phyloP scores from a whole-genome alignment of 2,329 filamentous ascomycete genomes.

The Pestalotiopsis sp. region DNA sequence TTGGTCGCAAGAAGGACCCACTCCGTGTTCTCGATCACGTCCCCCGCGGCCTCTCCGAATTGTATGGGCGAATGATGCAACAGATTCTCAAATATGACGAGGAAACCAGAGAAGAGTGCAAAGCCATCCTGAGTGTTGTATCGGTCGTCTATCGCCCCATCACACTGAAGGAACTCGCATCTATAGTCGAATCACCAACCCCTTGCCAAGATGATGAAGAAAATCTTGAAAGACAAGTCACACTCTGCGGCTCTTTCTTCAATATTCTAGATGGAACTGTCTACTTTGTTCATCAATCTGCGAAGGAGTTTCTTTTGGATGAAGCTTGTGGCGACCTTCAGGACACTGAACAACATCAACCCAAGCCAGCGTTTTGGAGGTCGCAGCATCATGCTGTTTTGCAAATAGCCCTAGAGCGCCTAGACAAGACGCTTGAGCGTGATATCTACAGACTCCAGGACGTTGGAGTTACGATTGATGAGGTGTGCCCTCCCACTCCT shows the following conservation, averaged over 20 bases:
- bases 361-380: no score
- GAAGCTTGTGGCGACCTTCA: slow-evolving; percentile 28
- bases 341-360: slow-evolving; percentile 16
- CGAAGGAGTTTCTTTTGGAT: slow-evolving; percentile 41
- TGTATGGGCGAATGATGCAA: slow-evolving; percentile 42
- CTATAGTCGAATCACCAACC: slow-evolving; percentile 14
- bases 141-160: slow-evolving; percentile 38
- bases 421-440: slow-evolving; percentile 31
- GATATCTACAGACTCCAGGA: slow-evolving; percentile 36
- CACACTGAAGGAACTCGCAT: slow-evolving; percentile 33
- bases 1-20: slow-evolving; percentile 2
- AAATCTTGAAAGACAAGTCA: slow-evolving; percentile 31
- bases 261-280: slow-evolving; percentile 31
- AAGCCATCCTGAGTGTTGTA: slow-evolving; percentile 33
- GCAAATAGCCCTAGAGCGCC: slow-evolving; percentile 33
- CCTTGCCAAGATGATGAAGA: slow-evolving; percentile 13
- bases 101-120: slow-evolving; percentile 31
- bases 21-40: slow-evolving; percentile 27
- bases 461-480: slow-evolving; percentile 24
- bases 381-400: slow-evolving; percentile 35
- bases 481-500: slow-evolving; percentile 20
- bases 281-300: slow-evolving; percentile 45
- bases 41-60: slow-evolving; percentile 28
- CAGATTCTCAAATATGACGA: slow-evolving; percentile 29
- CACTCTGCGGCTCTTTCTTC: slow-evolving; percentile 42